Conservation (phyloP, 306 rosid species). For the Potentilla sterilis region DNA sequence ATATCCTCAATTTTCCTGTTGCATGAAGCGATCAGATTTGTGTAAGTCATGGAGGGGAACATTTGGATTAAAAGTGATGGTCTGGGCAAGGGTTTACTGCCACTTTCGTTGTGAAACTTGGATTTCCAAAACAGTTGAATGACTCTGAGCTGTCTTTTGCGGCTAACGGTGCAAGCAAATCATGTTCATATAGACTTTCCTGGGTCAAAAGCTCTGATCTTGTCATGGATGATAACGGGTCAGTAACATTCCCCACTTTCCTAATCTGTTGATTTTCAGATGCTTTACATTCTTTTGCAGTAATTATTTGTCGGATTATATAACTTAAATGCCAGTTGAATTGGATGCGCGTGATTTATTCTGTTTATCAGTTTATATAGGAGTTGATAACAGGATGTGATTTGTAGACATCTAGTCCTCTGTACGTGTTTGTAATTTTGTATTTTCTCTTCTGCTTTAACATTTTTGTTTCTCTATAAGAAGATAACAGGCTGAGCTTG, state of each 20-base stretch:
- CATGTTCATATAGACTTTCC: conserved; percentile 53
- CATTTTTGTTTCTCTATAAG: too few relatives aligned
- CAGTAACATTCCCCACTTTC: conserved; percentile 40
- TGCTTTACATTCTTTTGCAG: too few relatives aligned
- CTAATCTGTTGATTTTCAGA: background rate
- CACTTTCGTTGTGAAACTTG: conserved; percentile 76
- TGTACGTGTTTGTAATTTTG: too few relatives aligned
- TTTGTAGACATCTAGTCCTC: too few relatives aligned
- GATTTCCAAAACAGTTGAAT: conserved; percentile 62
- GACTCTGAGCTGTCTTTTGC: conserved; percentile 43
- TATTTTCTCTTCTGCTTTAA: too few relatives aligned
- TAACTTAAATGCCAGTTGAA: too few relatives aligned
- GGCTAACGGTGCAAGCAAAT: conserved; percentile 53
- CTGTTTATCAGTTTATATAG: too few relatives aligned
- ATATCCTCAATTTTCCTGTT: background rate
- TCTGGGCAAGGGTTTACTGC: conserved; percentile 80
- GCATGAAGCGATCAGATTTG: conserved; percentile 61
- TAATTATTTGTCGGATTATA: too few relatives aligned
- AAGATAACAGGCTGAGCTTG: too few relatives aligned
- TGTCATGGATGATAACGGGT: conserved; percentile 92
- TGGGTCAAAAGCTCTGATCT: conserved; percentile 76
- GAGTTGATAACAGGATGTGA: too few relatives aligned
- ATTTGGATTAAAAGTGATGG: conserved; percentile 98
- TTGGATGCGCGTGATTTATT: too few relatives aligned
- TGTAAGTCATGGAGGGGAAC: conserved; percentile 86